These are phyloP conservation scores for Cryptococcus neoformans DNA, from an alignment of 1,284 basidiomycete species.

Conservation along the genomic window DNA sequence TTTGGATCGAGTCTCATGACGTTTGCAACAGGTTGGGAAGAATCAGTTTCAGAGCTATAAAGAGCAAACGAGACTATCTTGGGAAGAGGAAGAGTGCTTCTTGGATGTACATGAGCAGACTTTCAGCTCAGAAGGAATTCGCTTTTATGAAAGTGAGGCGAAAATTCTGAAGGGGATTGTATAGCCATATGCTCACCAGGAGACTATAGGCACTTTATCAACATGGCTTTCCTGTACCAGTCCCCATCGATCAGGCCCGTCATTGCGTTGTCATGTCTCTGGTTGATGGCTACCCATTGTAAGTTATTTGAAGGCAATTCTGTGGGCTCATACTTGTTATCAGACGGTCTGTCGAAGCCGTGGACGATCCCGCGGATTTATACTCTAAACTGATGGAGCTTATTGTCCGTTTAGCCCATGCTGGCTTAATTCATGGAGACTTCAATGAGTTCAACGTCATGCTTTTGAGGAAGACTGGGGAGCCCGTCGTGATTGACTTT, in stretches of 20 bases:
- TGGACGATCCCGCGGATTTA: slow-evolving; percentile 80
- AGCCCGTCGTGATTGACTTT: slow-evolving; percentile 95
- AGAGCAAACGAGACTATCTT: slow-evolving; percentile 94
- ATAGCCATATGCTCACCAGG: too few species aligned
- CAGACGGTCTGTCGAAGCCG: slow-evolving; percentile 82
- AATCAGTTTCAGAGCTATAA: slow-evolving; percentile 95
- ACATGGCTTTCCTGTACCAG: slow-evolving; percentile 89
- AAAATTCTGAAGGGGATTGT: too few species aligned
- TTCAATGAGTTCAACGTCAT: slow-evolving; percentile 99
- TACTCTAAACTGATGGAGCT: slow-evolving; percentile 94
- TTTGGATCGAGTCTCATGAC: slow-evolving; percentile 3
- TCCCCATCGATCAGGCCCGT: slow-evolving; percentile 88
- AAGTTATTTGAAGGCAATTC: slow-evolving; percentile 36
- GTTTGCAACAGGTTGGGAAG: slow-evolving; percentile 69
- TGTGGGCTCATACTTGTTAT: slow-evolving; percentile 6
- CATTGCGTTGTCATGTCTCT: slow-evolving; percentile 97
- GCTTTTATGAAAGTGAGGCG: slow-evolving; percentile 89
- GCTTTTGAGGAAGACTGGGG: slow-evolving; percentile 72
- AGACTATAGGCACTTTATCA: slow-evolving; percentile 75
- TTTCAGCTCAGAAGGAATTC: slow-evolving; percentile 96
- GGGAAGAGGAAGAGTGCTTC: slow-evolving; percentile 93
- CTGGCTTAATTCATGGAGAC: slow-evolving; percentile 96
- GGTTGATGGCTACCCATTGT: slow-evolving; percentile 94
- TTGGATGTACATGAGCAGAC: slow-evolving; percentile 99
- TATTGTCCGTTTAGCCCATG: slow-evolving; percentile 88